Evolutionary conservation across 352 stramenopile species (phyloP), one percentile per base, ranked within the genome.

Genomic region (Globisporangium abappressorium): DNA sequence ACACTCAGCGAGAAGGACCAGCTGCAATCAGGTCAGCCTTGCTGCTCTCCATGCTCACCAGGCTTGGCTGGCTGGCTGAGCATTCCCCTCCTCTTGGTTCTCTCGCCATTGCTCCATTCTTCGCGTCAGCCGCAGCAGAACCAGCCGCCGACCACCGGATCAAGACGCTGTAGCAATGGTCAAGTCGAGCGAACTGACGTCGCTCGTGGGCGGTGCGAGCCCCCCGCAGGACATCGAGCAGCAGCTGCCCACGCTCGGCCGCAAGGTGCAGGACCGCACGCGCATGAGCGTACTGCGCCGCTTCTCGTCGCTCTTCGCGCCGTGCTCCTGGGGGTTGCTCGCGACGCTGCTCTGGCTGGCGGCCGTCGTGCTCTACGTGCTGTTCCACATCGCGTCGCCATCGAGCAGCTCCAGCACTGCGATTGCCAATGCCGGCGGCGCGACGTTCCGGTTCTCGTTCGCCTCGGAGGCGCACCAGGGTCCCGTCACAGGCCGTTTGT

Each of bases 401-500:
- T 62, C 18, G n/a, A 20, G 6, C 2, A 8, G 4, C 15, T 6
- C n/a, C 5, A 18, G 9, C 26, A 3, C n/a, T 24, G 15, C 57
- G 5, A 26, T 34, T 18, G 36, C 20, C 33, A 34, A 15, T 46
- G 41, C 15, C 20, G 63, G 53, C 5, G 63, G 63, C 22, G 63
- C 63, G 36, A 63, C 63, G 38, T 81, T 81, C 56, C 59, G 64
- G 12, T 49, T 81, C 18, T 57, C 63, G 49, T 81, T 75, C 49
- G 18, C 72, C 38, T 71, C 75, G 22, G 49, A n/a, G 0, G 64
- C 69, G 2, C 72, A 79, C 51, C 51, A 43, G 15, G 75, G 70
- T 12, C 76, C 76, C 4, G 55, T 83, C 33, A 83, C 76, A 3
- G 76, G 76, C 38, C 70, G 76, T 1, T 51, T 83, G 46, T 64